Base-by-base conservation (phyloP, 2,329 filamentous ascomycete species). In the Lasiodiplodia theobromae region DNA sequence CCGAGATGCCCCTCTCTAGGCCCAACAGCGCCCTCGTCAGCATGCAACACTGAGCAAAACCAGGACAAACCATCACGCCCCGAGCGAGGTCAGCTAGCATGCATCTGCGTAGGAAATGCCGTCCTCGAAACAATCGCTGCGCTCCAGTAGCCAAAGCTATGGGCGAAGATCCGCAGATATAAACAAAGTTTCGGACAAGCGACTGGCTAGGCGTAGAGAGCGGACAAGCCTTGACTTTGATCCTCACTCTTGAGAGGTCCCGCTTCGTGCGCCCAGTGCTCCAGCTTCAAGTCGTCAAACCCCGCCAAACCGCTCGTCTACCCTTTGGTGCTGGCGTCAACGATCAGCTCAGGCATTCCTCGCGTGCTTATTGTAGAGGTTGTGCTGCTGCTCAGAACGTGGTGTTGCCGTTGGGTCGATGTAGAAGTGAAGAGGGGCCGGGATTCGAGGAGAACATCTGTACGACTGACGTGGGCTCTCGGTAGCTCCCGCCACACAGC, bases 171-270 rank as follows among this genome's bases (percentile, higher is more conserved):
- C n/a, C 25, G 28, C 58, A 65, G 38, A 51, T 31, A 18, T 38
- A n/a, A 37, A 8, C 38, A 49, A 51, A 56, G n/a, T 21, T 31
- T 53, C 58, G 11, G 37, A 38, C 52, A 38, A 57, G 38, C 18
- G 34, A 53, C 58, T 21, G 47, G 53, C 58, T 58, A 58, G 53
- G n/a, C 63, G 47, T 21, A 47, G 52, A 53, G 23, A 52, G 52
- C 73, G 70, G 78, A 80, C 77, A 80, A 77, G 78, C 71, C 79
- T 74, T 78, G 71, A 73, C 79, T 77, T 80, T 80, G 78, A 79
- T 73, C 75, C 77, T 79, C 78, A 78, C 77, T 77, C 76, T 73
- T 70, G 76, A 77, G 77, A 79, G 76, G 78, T 79, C 78, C 78
- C 73, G 67, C 72, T 71, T 65, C 66, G 62, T 72, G 68, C 68